Evolutionary conservation across 371 early-diverging fungal species (phyloP).

Genomic region (Apophysomyces variabilis): DNA sequence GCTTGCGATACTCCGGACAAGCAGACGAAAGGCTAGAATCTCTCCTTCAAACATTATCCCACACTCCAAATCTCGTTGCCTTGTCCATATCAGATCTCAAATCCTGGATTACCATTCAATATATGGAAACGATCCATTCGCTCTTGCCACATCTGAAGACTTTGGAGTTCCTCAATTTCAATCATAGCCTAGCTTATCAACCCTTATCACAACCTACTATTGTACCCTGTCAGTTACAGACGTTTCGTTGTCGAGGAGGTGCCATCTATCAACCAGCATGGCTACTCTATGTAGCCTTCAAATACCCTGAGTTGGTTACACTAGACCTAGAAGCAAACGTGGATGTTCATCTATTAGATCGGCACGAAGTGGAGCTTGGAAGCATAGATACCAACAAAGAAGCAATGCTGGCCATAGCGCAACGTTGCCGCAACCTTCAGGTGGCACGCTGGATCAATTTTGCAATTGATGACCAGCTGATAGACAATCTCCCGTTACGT

Average conservation of each 20-base stretch:
- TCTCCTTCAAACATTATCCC: not conserved
- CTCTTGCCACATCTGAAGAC: not conserved
- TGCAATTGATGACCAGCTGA: not conserved
- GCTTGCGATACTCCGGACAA: not conserved
- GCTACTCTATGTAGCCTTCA: constrained; percentile 10
- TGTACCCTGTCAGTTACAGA: not conserved
- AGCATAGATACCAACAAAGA: not conserved
- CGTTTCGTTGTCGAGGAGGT: constrained; percentile 6
- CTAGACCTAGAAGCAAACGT: constrained; percentile 9
- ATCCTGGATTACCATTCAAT: not conserved
- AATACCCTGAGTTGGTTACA: constrained; percentile 6
- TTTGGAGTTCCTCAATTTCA: constrained; percentile 3
- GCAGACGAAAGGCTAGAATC: not conserved
- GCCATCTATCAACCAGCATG: constrained; percentile 3
- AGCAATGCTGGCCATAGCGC: not conserved
- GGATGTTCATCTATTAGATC: constrained; percentile 8
- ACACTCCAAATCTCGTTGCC: not conserved
- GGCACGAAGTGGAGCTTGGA: not conserved
- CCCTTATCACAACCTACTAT: not conserved
- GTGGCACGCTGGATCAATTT: constrained; percentile 6
- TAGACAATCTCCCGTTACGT: not conserved
- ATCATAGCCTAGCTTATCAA: constrained; percentile 4
- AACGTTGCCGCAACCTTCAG: not conserved
- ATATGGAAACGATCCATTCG: not conserved
- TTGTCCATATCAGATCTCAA: not conserved